Evolutionary conservation across 2,329 filamentous ascomycete genomes (phyloP).

Genomic region (Emergomyces orientalis): DNA sequence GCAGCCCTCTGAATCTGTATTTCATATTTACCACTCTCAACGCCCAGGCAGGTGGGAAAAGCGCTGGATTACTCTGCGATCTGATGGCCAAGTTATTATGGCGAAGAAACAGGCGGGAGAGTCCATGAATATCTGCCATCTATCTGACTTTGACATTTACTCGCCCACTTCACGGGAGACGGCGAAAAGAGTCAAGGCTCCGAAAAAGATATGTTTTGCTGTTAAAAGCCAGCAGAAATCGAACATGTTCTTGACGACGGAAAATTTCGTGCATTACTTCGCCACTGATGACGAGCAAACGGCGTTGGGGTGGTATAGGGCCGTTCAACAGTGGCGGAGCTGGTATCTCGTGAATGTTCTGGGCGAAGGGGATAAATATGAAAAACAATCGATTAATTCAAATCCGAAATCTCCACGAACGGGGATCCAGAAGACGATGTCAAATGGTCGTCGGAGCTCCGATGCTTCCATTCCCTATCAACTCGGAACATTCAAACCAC

Average conservation of each 20-base stretch:
- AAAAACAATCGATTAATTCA: slow-evolving; percentile 24
- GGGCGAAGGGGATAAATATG: slow-evolving; percentile 43
- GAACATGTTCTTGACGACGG: slow-evolving; percentile 67
- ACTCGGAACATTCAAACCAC: slow-evolving; percentile 57
- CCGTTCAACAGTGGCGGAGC: slow-evolving; percentile 74
- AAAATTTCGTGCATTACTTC: slow-evolving; percentile 90
- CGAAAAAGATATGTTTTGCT: slow-evolving; percentile 76
- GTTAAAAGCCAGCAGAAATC: slow-evolving; percentile 89
- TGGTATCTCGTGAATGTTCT: slow-evolving; percentile 78
- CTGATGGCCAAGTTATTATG: slow-evolving; percentile 60
- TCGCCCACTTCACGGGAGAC: slow-evolving; percentile 59
- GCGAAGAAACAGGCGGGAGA: slow-evolving; percentile 66
- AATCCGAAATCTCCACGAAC: slow-evolving; percentile 19
- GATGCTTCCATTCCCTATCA: slow-evolving; percentile 42
- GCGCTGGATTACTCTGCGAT: slow-evolving; percentile 62
- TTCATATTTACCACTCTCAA: slow-evolving; percentile 71
- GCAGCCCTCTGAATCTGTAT: slow-evolving; percentile 56
- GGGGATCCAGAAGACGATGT: slow-evolving; percentile 20
- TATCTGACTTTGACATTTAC: slow-evolving; percentile 92
- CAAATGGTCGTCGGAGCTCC: slow-evolving; percentile 16
- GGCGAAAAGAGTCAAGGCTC: slow-evolving; percentile 64
- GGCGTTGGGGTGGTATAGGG: slow-evolving; percentile 60
- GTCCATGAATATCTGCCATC: slow-evolving; percentile 61
- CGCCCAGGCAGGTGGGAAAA: slow-evolving; percentile 83
- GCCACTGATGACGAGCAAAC: slow-evolving; percentile 61